A percentile compares a stretch with the other conserved stretches of the same genome.
Evolutionary conservation across 495 filamentous ascomycete species (phyloP).

Genomic region (Lophiostoma macrostomum): DNA sequence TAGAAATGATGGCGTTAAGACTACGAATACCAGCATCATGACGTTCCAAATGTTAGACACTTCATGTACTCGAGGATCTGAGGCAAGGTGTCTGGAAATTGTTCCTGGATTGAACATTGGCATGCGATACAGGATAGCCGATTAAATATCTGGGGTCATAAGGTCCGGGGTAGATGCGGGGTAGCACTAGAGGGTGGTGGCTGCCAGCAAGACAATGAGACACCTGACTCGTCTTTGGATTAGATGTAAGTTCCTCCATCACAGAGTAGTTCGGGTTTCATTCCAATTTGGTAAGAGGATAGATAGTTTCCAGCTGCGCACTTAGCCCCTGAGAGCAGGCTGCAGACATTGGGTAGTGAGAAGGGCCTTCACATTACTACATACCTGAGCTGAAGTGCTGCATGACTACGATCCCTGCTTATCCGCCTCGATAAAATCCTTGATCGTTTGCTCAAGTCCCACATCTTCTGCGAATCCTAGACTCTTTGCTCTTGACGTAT

Average conservation of each 20-base stretch:
- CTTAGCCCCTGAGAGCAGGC: not conserved
- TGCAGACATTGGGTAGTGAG: not conserved
- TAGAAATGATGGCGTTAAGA: no score
- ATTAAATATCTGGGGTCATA: slow-evolving; percentile 3
- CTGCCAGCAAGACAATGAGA: not conserved
- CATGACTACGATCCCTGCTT: slow-evolving; percentile 6
- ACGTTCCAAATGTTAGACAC: no score
- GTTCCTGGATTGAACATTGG: no score
- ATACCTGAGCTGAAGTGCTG: not conserved
- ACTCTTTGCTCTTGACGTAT: slow-evolving; percentile 29
- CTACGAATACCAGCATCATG: no score
- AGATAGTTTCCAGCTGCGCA: no score
- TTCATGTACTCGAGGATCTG: no score
- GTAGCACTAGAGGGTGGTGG: not conserved
- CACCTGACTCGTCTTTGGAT: not conserved
- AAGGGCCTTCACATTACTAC: not conserved
- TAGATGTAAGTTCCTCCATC: not conserved
- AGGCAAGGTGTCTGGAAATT: no score
- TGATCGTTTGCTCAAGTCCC: slow-evolving; percentile 32
- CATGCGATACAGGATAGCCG: not conserved
- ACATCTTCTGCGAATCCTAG: slow-evolving; percentile 32
- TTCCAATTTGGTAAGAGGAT: no score
- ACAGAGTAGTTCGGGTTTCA: not conserved
- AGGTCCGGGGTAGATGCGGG: slow-evolving; percentile 26
- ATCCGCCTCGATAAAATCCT: slow-evolving; percentile 26